phyloP scores from a whole-genome alignment of 2,329 filamentous ascomycete species.

The Epichloe coenophiala region DNA sequence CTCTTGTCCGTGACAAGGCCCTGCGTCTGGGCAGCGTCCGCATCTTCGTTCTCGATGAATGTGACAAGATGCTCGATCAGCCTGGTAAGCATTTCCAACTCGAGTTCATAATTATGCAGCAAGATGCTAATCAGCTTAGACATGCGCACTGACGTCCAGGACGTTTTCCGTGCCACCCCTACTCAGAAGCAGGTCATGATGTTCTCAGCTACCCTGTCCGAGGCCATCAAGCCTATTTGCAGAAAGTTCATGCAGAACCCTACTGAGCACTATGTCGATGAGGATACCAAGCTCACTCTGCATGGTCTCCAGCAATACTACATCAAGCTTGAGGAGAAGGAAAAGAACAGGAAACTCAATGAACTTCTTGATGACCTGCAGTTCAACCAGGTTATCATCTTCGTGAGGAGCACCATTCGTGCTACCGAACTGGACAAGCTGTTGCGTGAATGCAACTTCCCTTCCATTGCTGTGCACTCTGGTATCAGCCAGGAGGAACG shows the following conservation, averaged over 20 bases:
- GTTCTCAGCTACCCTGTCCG: conserved; percentile 94
- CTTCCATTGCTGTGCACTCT: conserved; percentile 96
- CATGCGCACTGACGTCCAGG: conserved; percentile 97
- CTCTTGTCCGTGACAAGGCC: conserved; percentile 91
- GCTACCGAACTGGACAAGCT: conserved; percentile 95
- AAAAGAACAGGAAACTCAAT: conserved; percentile 98
- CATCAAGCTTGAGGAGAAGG: conserved; percentile 84
- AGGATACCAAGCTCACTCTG: conserved; percentile 95
- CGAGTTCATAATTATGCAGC: background rate
- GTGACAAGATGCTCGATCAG: conserved; percentile 99
- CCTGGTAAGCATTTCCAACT: conserved; percentile 55
- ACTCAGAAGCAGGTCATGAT: conserved; percentile 99
- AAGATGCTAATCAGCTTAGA: conserved; percentile 38
- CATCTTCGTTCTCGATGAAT: conserved; percentile 96
- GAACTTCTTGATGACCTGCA: conserved; percentile 89
- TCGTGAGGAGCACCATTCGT: conserved; percentile 91
- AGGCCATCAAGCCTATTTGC: conserved; percentile 93
- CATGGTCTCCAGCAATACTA: conserved; percentile 98
- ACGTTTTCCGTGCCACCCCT: conserved; percentile 95
- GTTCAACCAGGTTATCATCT: conserved; percentile 99
- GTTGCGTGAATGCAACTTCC: conserved; percentile 95
- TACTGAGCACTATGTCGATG: conserved; percentile 93
- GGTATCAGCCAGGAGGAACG: conserved; percentile 96
- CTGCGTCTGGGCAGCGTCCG: conserved; percentile 84
- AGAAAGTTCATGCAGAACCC: conserved; percentile 99